Evolutionary conservation across 2,329 filamentous ascomycete genomes (phyloP).

Genomic region (Verticillium dahliae): DNA sequence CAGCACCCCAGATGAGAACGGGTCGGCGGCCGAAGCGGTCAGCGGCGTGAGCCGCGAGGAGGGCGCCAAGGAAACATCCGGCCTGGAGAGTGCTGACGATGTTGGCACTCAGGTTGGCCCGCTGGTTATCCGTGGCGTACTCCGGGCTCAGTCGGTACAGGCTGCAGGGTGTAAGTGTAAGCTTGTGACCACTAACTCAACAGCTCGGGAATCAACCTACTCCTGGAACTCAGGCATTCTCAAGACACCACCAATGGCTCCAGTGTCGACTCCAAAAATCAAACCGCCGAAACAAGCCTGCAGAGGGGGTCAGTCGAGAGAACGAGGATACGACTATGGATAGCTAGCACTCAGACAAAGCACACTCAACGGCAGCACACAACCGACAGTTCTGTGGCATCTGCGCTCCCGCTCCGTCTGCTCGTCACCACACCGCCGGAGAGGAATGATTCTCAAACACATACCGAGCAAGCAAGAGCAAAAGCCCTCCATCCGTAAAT

Average conservation of each 20-base stretch:
- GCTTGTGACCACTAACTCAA: neutral
- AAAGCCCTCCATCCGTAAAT: conserved; percentile 10
- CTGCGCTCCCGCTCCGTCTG: neutral
- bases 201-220: neutral
- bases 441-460: neutral
- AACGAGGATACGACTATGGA: no score
- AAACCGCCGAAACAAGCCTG: conserved; percentile 9
- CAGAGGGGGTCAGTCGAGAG: neutral
- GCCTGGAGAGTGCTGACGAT: conserved; percentile 14
- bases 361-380: no score
- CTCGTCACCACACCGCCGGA: neutral
- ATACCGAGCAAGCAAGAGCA: conserved; percentile 7
- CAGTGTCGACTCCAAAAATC: conserved; percentile 17
- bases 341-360: no score
- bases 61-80: conserved; percentile 17
- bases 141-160: neutral
- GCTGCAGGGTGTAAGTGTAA: neutral
- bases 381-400: no score
- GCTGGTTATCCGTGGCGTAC: conserved; percentile 8
- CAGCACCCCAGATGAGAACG: conserved; percentile 26
- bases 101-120: conserved; percentile 12
- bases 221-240: conserved; percentile 15
- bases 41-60: conserved; percentile 25
- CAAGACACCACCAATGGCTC: conserved; percentile 19
- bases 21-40: conserved; percentile 32